phyloP scores from a whole-genome alignment of 495 filamentous ascomycete species.

The Lentithecium fluviatile region DNA sequence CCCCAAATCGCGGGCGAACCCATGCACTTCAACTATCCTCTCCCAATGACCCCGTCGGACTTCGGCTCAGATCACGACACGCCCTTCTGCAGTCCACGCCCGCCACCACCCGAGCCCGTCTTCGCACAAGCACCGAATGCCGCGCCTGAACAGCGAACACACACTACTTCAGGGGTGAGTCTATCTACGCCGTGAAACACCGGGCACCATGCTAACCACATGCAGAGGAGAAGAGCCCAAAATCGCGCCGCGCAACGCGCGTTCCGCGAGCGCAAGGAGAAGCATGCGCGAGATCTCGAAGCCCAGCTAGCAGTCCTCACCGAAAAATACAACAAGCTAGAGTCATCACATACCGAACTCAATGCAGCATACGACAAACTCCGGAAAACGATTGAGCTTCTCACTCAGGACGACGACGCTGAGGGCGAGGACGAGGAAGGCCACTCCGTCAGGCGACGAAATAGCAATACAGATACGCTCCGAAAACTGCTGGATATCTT shows the following conservation, averaged over 20 bases:
- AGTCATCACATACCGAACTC: slow-evolving; percentile 33
- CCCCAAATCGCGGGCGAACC: slow-evolving; percentile 33
- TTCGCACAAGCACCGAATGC: slow-evolving; percentile 9
- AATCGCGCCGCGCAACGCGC: slow-evolving; percentile 47
- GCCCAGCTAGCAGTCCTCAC: slow-evolving; percentile 31
- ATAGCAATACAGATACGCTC: slow-evolving; percentile 35
- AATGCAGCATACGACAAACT: slow-evolving; percentile 40
- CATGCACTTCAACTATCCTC: slow-evolving; percentile 28
- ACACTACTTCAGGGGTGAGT: slow-evolving; percentile 37
- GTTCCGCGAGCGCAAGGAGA: slow-evolving; percentile 53
- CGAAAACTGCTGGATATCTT: slow-evolving; percentile 38
- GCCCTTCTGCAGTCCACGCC: slow-evolving; percentile 37
- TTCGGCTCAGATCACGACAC: slow-evolving; percentile 39
- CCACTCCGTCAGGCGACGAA: slow-evolving; percentile 7
- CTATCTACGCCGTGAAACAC: neutral
- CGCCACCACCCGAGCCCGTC: slow-evolving; percentile 18
- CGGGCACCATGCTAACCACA: slow-evolving; percentile 10
- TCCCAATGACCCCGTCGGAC: slow-evolving; percentile 38
- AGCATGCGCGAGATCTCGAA: slow-evolving; percentile 49
- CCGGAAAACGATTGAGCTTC: slow-evolving; percentile 39
- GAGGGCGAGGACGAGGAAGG: slow-evolving; percentile 31
- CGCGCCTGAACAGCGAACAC: slow-evolving; percentile 19
- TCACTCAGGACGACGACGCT: slow-evolving; percentile 36
- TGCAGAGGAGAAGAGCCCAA: slow-evolving; percentile 34
- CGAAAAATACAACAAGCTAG: slow-evolving; percentile 36